Conservation (phyloP, 768 basidiomycete genomes). For the Xerocomus potaroensis region DNA sequence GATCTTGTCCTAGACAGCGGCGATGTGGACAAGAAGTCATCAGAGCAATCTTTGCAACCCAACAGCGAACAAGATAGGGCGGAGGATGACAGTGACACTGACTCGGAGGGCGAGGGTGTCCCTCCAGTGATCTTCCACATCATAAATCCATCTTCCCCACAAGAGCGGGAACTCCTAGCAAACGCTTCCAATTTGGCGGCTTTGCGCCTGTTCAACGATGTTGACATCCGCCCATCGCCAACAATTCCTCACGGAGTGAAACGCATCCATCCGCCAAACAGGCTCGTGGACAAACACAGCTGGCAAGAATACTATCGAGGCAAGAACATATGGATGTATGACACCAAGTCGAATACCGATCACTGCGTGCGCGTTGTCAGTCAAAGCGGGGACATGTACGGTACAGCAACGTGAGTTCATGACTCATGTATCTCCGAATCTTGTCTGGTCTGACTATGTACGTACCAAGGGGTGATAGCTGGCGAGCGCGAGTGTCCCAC, state of each 20-base stretch:
- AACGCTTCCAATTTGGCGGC: conserved; percentile 61
- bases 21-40: conserved; percentile 23
- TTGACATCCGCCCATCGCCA: conserved; percentile 58
- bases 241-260: conserved; percentile 40
- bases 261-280: conserved; percentile 47
- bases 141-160: conserved; percentile 41
- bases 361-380: conserved; percentile 65
- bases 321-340: conserved; percentile 72
- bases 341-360: conserved; percentile 59
- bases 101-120: conserved; percentile 30
- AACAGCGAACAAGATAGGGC: conserved; percentile 19
- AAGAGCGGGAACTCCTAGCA: conserved; percentile 39
- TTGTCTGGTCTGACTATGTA: conserved; percentile 30
- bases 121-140: conserved; percentile 48
- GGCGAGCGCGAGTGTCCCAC: conserved; percentile 68
- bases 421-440: background rate
- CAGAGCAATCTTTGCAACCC: conserved; percentile 14
- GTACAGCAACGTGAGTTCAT: conserved; percentile 69
- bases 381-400: conserved; percentile 59
- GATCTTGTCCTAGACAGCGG: conserved; percentile 40
- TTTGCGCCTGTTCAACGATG: conserved; percentile 68
- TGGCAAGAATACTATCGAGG: conserved; percentile 75
- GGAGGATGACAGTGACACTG: conserved; percentile 18
- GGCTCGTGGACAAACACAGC: conserved; percentile 56
- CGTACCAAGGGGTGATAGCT: conserved; percentile 83